These are phyloP conservation scores for Amesomyces nigricolor DNA, from an alignment of 2,329 filamentous ascomycete genomes.

Conservation along the genomic window DNA sequence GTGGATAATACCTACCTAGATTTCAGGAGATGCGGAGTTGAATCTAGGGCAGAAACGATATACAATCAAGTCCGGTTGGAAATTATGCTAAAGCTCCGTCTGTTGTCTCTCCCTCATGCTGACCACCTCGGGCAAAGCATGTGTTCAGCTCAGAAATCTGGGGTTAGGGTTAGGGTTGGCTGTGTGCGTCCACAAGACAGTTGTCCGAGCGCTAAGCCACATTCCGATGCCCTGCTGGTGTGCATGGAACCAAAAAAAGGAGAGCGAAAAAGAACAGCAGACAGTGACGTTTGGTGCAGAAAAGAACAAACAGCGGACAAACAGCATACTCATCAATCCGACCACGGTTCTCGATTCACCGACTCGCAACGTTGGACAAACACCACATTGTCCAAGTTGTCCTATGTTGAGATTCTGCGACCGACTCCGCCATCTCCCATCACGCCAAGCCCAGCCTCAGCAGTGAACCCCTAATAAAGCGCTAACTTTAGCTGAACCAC, in stretches of 20 bases:
- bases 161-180: background rate
- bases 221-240: background rate
- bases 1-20: background rate
- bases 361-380: background rate
- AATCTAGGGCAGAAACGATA: no score
- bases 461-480: conserved; percentile 14
- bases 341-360: background rate
- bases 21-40: background rate
- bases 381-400: background rate
- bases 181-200: background rate
- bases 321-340: background rate
- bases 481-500: background rate
- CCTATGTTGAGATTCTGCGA: background rate
- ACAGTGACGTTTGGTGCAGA: background rate
- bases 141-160: background rate
- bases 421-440: background rate
- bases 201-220: conserved; percentile 13
- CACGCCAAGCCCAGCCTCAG: conserved; percentile 1
- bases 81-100: no score
- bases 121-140: no score
- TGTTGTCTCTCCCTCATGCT: no score
- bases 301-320: background rate
- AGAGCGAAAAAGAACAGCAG: background rate
- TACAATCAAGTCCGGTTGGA: no score
- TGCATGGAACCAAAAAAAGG: conserved; percentile 4